Evolutionary conservation across 257 asterid species (phyloP).

Genomic region (Gardenia jasminoides): DNA sequence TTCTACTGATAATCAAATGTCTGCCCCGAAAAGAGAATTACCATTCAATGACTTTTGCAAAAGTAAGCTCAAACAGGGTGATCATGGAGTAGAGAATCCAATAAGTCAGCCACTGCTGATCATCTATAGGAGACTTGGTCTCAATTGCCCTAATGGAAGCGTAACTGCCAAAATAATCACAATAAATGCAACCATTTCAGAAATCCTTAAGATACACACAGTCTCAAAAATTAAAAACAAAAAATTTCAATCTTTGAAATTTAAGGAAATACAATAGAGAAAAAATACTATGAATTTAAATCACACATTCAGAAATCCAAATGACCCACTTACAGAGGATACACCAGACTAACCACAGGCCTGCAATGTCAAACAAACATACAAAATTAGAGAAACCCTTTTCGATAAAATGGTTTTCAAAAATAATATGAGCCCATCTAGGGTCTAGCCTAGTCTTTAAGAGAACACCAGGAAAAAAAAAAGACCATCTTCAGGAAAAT

Average conservation of each 20-base stretch:
- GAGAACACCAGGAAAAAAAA: background rate
- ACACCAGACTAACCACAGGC: slow-evolving; percentile 87
- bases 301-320: background rate
- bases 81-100: slow-evolving; percentile 98
- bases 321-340: slow-evolving; percentile 78
- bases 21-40: slow-evolving; percentile 17
- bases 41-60: slow-evolving; percentile 90
- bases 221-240: background rate
- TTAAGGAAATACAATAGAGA: background rate
- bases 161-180: slow-evolving; percentile 52
- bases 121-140: slow-evolving; percentile 79
- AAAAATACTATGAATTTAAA: background rate
- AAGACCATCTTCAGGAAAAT: background rate
- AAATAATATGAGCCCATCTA: background rate
- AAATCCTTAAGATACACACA: background rate
- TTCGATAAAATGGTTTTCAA: background rate
- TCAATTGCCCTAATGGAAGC: slow-evolving; percentile 96
- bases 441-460: background rate
- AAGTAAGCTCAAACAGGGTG: slow-evolving; percentile 92
- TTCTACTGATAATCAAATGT: background rate
- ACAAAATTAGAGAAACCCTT: slow-evolving; percentile 14
- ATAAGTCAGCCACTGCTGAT: slow-evolving; percentile 99
- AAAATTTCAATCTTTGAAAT: background rate
- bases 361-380: slow-evolving; percentile 46
- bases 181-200: slow-evolving; percentile 13